Conservation (phyloP, 257 asterid genomes). For the Solanum etuberosum region DNA sequence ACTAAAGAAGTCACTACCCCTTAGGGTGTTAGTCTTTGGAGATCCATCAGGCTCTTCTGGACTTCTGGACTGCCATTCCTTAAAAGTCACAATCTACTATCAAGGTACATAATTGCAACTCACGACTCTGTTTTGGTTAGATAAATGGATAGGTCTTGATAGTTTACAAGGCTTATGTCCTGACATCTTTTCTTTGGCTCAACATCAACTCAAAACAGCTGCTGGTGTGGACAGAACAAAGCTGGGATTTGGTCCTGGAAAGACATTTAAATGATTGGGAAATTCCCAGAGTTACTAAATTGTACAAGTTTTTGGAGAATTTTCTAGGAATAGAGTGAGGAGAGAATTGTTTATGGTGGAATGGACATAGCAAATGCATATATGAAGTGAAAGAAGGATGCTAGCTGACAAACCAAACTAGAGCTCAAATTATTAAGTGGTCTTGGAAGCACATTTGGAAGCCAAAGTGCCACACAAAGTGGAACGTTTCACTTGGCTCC, state of each 20-base stretch:
- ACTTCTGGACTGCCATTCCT: not conserved
- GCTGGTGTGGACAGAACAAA: not conserved
- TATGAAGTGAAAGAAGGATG: not conserved
- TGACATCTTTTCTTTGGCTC: not conserved
- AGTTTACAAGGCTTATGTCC: not conserved
- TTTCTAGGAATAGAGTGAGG: not conserved
- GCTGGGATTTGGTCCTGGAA: not conserved
- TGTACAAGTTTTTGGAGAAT: not conserved
- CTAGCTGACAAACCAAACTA: not conserved
- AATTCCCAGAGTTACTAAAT: not conserved
- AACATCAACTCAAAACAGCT: not conserved
- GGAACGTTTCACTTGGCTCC: not conserved
- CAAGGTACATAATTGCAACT: not conserved
- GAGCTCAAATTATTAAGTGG: not conserved
- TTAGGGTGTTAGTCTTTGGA: not conserved
- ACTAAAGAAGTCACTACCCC: not conserved
- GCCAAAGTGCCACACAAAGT: not conserved
- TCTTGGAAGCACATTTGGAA: not conserved
- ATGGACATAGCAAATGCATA: not conserved
- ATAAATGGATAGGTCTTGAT: not conserved
- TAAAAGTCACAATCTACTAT: not conserved
- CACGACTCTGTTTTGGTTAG: not conserved
- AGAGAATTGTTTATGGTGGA: not conserved
- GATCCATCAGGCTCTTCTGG: not conserved
- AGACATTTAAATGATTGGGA: not conserved